Evolutionary conservation across 345 rosid genomes (phyloP).

Genomic region (Geranium brycei): DNA sequence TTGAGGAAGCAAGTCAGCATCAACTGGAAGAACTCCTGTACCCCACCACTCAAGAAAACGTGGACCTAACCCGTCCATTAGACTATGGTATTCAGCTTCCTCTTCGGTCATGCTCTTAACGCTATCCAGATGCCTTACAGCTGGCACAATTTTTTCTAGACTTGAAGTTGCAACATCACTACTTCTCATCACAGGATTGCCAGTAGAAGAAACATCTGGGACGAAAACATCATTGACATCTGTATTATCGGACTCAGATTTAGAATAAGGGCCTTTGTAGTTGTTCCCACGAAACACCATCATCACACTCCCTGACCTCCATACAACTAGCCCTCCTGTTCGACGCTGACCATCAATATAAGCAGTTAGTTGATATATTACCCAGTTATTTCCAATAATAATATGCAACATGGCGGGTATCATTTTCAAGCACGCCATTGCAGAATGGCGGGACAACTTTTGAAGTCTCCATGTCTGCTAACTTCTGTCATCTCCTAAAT

Average conservation of each 20-base stretch:
- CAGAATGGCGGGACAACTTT: not conserved
- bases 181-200: constrained; percentile 13
- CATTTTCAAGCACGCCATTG: not conserved
- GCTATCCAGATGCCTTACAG: constrained; percentile 18
- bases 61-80: constrained; percentile 83
- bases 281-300: constrained; percentile 74
- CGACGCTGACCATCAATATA: constrained; percentile 67
- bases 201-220: constrained; percentile 60
- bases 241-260: constrained; percentile 20
- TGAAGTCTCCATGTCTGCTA: not conserved
- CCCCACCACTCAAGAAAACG: constrained; percentile 99
- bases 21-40: constrained; percentile 87
- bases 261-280: constrained; percentile 55
- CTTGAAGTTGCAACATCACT: constrained; percentile 18
- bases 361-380: constrained; percentile 17
- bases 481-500: not conserved
- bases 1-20: constrained; percentile 84
- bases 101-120: constrained; percentile 51
- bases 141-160: constrained; percentile 27
- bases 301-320: constrained; percentile 99
- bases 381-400: not conserved
- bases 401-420: not conserved
- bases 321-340: constrained; percentile 84
- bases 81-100: constrained; percentile 58
- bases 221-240: constrained; percentile 49